These are phyloP conservation scores for Neocucurbitaria cava DNA, from an alignment of 2,329 filamentous ascomycete genomes.

Conservation along the genomic window DNA sequence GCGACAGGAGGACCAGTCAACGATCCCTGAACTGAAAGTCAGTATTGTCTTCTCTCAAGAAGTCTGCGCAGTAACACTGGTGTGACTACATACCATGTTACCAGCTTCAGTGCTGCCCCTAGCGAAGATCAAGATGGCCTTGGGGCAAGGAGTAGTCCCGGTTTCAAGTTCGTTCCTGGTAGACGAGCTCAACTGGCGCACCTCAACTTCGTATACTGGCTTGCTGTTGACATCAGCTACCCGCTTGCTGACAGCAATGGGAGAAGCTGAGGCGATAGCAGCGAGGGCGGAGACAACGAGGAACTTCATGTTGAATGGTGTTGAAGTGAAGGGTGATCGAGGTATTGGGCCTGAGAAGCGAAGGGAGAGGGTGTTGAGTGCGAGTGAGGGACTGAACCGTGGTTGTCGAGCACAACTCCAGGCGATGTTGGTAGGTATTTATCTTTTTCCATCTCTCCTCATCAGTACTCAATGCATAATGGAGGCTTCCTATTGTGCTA, in stretches of 20 bases:
- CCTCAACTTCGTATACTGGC: constrained; percentile 4
- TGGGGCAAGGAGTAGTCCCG: constrained; percentile 28
- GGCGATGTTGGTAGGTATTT: not conserved
- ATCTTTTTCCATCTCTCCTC: not conserved
- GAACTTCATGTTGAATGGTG: constrained; percentile 28
- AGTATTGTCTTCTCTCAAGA: not conserved
- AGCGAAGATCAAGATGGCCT: constrained; percentile 38
- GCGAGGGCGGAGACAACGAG: constrained; percentile 20
- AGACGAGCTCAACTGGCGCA: constrained; percentile 17
- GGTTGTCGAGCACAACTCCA: not conserved
- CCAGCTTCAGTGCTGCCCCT: constrained; percentile 32
- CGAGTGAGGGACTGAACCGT: not conserved
- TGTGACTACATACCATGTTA: constrained; percentile 31
- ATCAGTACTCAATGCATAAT: not conserved
- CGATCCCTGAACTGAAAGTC: constrained; percentile 19
- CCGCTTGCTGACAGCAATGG: constrained; percentile 15
- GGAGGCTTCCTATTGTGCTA: not conserved
- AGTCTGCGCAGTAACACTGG: not conserved
- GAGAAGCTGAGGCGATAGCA: constrained; percentile 17
- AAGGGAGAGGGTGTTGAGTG: not conserved
- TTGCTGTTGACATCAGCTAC: too few species aligned
- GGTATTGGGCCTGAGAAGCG: not conserved
- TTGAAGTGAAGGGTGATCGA: not conserved
- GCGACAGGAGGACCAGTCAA: constrained; percentile 29
- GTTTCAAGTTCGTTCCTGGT: constrained; percentile 30